Base-by-base conservation (phyloP, 441 rosid species). In the Eutrema salsugineum region DNA sequence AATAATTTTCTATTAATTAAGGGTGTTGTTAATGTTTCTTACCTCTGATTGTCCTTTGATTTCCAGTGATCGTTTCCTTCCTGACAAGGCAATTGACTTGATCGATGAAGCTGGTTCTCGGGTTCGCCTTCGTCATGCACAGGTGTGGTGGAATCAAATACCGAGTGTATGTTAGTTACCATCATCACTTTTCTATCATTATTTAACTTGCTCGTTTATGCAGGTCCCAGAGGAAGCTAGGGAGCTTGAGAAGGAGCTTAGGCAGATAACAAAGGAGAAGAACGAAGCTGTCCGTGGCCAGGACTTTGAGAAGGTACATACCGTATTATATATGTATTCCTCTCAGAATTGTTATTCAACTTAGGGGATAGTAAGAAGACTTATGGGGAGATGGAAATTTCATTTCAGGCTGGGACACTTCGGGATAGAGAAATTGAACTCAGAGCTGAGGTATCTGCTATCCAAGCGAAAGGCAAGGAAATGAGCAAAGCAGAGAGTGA, bases 101-200 rank as follows among this genome's bases (percentile, higher is more conserved):
- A 83, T 96, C 35, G 98, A 96, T 85, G 99, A 96, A 83, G 99
- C 98, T 73, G 99, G 99, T 79, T 96, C 99, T 77, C 90, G 99
- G 28, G 98, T 96, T 79, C 90, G 97, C n/a, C 97, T 96, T 77
- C 97, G 93, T 53, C 97, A 96, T 81, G 98, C 94, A 47, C 94
- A 91, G 97, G 98, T 86, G 36, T 46, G 83, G 33, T 51, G 80
- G 24, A 42, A 66, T 72, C 63, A 62, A 27, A 36, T 77, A 33
- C 22, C 4, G n/a, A 53, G 38, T 73, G 33, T 39, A 36, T 56
- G 11, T 17, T 6, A 17, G 19, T 40, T 16, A 51, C 56, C 42
- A n/a, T 42, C 40, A 14, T 36, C 16, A 28, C 17, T 15, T 39
- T 33, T 30, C 69, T 5, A 28, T 54, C 35, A 19, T 38, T 72